Conservation (phyloP, 2,329 filamentous ascomycete species). For the Epichloe festucae region DNA sequence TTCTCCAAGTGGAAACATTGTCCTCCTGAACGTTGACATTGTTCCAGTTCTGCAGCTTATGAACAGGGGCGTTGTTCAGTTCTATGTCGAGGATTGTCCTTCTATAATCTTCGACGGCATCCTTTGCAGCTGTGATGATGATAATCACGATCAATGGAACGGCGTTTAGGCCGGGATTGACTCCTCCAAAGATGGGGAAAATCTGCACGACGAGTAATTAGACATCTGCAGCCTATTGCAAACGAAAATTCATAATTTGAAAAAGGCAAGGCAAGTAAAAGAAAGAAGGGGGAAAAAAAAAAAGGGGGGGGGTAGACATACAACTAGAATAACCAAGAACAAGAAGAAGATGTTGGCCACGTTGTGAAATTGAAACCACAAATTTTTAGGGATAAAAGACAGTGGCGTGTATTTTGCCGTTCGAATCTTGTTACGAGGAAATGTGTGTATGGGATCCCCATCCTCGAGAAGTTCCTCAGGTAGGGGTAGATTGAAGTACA, state of each 20-base stretch:
- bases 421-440: slow-evolving; percentile 87
- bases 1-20: slow-evolving; percentile 73
- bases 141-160: slow-evolving; percentile 92
- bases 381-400: slow-evolving; percentile 89
- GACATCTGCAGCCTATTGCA: neutral
- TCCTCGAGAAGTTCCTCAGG: slow-evolving; percentile 64
- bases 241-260: neutral
- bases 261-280: neutral
- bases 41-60: slow-evolving; percentile 74
- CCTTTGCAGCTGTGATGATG: slow-evolving; percentile 77
- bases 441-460: slow-evolving; percentile 57
- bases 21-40: slow-evolving; percentile 92
- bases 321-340: slow-evolving; percentile 85
- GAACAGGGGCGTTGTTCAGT: slow-evolving; percentile 90
- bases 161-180: slow-evolving; percentile 78
- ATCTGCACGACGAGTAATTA: slow-evolving; percentile 44
- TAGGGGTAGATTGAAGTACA: slow-evolving; percentile 81
- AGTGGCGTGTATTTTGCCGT: slow-evolving; percentile 95
- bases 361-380: slow-evolving; percentile 98
- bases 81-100: slow-evolving; percentile 84
- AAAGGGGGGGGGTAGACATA: slow-evolving; percentile 38
- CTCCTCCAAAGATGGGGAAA: slow-evolving; percentile 88
- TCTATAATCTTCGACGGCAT: slow-evolving; percentile 90
- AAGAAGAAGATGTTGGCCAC: slow-evolving; percentile 98
- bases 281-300: accelerated